Evolutionary conservation across 345 rosid species (phyloP), one percentile per base, ranked within the genome.

Genomic region (Arabidopsis suecica): DNA sequence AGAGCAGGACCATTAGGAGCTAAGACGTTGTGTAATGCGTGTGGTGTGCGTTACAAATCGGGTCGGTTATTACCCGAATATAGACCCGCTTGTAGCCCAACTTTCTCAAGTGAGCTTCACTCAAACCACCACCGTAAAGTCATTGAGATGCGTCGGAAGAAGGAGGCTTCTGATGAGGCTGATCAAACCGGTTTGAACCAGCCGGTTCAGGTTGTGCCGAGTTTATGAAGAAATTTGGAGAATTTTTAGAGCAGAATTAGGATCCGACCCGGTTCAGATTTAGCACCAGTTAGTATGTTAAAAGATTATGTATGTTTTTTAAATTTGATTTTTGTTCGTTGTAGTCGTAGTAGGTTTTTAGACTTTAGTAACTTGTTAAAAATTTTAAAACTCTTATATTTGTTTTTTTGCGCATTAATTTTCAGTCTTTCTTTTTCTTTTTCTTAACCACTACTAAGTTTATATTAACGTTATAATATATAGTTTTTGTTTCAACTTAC

Each of bases 61-160:
- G 88, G 87, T 59, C 68, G 84, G 74, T 65, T 80, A 33, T 36
- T 84, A 20, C 84, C 85, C 6, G 84, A 82, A 25, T 84, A 84
- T 3, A 80, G 84, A 48, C 87, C 87, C 34, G 84, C 85, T 10
- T 64, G 77, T 28, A 82, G 87, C 42, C 87, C 85, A 1, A 84
- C 82, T 0, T 84, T 82, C 59, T 80, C 84, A 6, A 47, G 49
- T 11, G 64, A 47, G 8, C 60, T 61, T 7, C 83, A 80, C 36
- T 82, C 85, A 1, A 82, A 82, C 40, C 68, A 75, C 56, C 87
- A 84, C 55, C 44, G 81, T 68, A 75, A 80, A 74, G 76, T 68
- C 20, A 33, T 49, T 13, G 73, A 78, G 48, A 58, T 78, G 77
- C 77, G 77, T 20, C 58, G 11, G 64, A 65, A 65, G 54, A 77